Evolutionary conservation across 192 early-diverging fungal species (phyloP).

Genomic region (Umbelopsis sp.): DNA sequence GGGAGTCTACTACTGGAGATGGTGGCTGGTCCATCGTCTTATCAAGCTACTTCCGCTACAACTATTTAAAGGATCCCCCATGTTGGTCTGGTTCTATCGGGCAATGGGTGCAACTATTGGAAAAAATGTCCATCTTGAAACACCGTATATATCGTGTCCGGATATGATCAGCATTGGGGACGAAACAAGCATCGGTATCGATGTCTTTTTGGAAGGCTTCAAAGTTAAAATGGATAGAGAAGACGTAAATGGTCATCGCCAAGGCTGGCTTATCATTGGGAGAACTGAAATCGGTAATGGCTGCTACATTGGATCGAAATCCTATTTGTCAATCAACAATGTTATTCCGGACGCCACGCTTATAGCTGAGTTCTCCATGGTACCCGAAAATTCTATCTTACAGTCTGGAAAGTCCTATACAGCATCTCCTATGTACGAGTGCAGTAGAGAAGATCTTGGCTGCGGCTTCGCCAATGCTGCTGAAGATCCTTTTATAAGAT

Average conservation of each 20-base stretch:
- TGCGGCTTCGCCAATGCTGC: background rate
- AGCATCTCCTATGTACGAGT: background rate
- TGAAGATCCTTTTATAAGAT: background rate
- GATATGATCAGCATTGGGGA: background rate
- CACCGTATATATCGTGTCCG: background rate
- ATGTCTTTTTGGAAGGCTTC: background rate
- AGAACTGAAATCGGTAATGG: background rate
- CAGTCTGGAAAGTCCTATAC: background rate
- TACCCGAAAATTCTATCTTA: background rate
- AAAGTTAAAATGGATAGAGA: background rate
- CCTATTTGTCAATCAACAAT: background rate
- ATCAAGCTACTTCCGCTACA: background rate
- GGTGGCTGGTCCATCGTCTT: slow-evolving; percentile 1
- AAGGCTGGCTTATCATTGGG: background rate
- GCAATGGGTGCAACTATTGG: background rate
- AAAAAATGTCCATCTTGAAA: background rate
- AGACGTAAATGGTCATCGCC: background rate
- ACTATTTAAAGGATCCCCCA: background rate
- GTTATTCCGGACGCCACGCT: background rate
- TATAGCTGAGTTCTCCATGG: background rate
- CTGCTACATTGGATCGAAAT: background rate
- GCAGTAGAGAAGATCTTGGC: background rate
- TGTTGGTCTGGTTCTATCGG: background rate
- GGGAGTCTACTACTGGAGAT: slow-evolving; percentile 7
- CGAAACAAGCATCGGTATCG: background rate